A percentile compares a stretch with the other conserved stretches of the same genome.
Conservation (phyloP, 345 rosid species). For the Mallotus nudiflorus region DNA sequence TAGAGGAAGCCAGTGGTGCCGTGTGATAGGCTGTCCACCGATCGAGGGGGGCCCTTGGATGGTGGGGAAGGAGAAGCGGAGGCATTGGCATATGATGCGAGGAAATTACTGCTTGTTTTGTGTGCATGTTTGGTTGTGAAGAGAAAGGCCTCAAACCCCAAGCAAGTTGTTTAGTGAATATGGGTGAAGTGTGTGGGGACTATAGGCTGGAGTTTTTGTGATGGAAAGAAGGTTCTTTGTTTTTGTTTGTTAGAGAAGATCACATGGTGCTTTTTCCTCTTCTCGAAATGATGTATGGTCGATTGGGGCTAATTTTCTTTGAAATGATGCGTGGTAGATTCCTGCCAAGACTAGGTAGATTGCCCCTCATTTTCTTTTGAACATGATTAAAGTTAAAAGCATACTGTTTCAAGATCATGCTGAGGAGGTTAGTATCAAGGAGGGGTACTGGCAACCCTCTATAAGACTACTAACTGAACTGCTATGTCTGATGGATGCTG, state of each 20-base stretch:
- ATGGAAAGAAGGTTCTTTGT: background rate
- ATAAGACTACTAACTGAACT: too few species aligned
- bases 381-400: too few species aligned
- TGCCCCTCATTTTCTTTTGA: too few species aligned
- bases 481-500: too few species aligned
- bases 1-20: constrained; percentile 24
- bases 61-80: background rate
- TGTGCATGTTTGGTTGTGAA: background rate
- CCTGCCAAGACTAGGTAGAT: too few species aligned
- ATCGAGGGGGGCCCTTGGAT: constrained; percentile 15
- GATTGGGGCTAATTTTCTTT: too few species aligned
- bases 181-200: background rate
- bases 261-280: background rate
- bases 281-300: too few species aligned
- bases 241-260: background rate
- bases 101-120: constrained; percentile 3
- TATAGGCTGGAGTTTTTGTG: too few species aligned
- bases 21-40: constrained; percentile 24
- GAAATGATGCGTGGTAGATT: too few species aligned
- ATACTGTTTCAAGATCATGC: too few species aligned
- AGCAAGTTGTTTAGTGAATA: constrained; percentile 17
- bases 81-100: background rate
- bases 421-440: too few species aligned
- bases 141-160: constrained; percentile 18
- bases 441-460: too few species aligned